Evolutionary conservation across 306 rosid genomes (phyloP), one percentile per base, ranked within the genome.

Genomic region (Vigna unguiculata): DNA sequence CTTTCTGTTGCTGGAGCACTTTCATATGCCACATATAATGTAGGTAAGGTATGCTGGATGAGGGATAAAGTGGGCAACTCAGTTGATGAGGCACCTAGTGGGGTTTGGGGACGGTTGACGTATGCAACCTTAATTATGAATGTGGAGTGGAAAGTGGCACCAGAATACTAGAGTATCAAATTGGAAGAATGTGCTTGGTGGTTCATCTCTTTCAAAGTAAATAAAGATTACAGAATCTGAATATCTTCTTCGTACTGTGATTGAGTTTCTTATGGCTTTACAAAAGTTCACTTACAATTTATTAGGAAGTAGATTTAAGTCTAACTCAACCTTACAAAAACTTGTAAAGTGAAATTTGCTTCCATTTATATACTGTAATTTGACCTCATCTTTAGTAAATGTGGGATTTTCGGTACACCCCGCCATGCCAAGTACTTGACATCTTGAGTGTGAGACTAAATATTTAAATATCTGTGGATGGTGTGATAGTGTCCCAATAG

Each of bases 141-240:
- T 11, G 43, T 41, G 36, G 41, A 70, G 43, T 70, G 69, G 61
- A 38, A 40, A 76, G 15, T 45, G 62, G 63, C 32, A 28, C 47
- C 21, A 10, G 38, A 63, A 46, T 13, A 30, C 7, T 36, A 11
- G 54, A 45, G 25, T 49, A 11, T 32, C 36, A 19, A 38, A 61
- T 24, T 45, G 16, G 51, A 71, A 36, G 59, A 82, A 66, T 48
- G 46, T 65, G 25, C 19, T 51, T 65, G 53, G 46, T 72, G 67
- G 51, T 71, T 77, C 55, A 61, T 61, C 25, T 69, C 69, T 61
- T 67, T 52, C 66, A 57, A 72, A 65, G 48, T 22, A 63, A 24
- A 49, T 58, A 47, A 65, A 72, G 45, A 71, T 46, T 28, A 64
- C 19, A 72, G 52, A 57, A 48, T 47, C 43, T 72, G 24, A 24